Base-by-base conservation (phyloP, 1,284 basidiomycete species). In the Pascua guehoae region DNA sequence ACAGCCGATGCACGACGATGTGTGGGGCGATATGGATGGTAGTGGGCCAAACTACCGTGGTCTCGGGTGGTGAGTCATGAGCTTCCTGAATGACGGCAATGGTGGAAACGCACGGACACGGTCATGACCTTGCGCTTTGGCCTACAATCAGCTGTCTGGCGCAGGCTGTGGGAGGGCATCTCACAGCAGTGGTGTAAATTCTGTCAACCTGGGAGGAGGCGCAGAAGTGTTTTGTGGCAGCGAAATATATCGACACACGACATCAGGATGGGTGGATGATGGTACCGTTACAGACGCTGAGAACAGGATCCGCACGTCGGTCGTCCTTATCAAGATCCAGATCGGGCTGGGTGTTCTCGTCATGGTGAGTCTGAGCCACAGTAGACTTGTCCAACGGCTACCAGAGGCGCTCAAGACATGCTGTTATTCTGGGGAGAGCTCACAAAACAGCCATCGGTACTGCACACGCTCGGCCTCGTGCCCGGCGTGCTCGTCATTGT, bases 301-400 rank as follows among this genome's bases (percentile, higher is more conserved):
- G 17, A 8, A 10, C 45, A 70, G 70, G 70, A 57, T 70, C 18
- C 54, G 67, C 39, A 68, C 70, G 12, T 50, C 57, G 14, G 65
- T 73, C 9, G 51, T 75, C 41, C 61, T 69, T 58, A 57, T 68
- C 49, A 74, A 74, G 56, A 61, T 66, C 14, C 73, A 75, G 58
- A 70, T 75, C 50, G 73, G 71, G 16, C 60, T 74, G 16, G 72
- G 71, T 61, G 66, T 74, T 8, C 59, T 73, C 4, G 66, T 62
- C 39, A 60, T 72, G 51, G 52, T 53, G n/a, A 43, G 52, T 37
- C 14, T 18, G 17, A 10, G 12, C 39, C 15, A 12, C 8, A 36
- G 12, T 9, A 10, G 16, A 32, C 24, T 32, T 32, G 24, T 32
- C 7, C 24, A 32, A 7, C 24, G 24, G 7, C 24, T 7, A 7